Evolutionary conservation across 2,329 filamentous ascomycete genomes (phyloP).

Genomic region (Cladosporium sp.): DNA sequence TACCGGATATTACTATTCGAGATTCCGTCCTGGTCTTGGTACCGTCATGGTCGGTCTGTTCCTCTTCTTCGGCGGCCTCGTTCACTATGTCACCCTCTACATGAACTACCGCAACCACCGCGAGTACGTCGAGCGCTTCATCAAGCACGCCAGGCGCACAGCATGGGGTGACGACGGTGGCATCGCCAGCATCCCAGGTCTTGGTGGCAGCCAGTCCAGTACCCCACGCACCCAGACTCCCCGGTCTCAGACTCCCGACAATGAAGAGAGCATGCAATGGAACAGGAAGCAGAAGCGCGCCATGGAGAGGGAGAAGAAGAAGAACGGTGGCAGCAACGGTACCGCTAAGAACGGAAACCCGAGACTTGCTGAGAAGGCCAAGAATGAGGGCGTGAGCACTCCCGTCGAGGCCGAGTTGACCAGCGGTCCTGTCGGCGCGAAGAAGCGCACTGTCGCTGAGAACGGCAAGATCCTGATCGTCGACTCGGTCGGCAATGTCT

Average conservation of each 20-base stretch:
- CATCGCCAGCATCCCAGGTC: conserved; percentile 62
- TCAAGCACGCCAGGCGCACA: conserved; percentile 78
- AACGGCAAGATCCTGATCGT: conserved; percentile 95
- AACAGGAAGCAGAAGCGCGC: conserved; percentile 85
- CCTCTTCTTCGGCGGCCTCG: conserved; percentile 73
- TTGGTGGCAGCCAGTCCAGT: conserved; percentile 42
- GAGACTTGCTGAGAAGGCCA: conserved; percentile 46
- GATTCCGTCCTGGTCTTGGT: conserved; percentile 85
- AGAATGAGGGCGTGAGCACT: conserved; percentile 48
- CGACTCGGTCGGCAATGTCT: conserved; percentile 87
- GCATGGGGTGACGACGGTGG: conserved; percentile 83
- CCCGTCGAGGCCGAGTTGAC: conserved; percentile 50
- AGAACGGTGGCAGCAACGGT: conserved; percentile 51
- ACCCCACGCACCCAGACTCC: conserved; percentile 20
- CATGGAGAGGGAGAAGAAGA: conserved; percentile 80
- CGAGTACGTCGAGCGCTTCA: conserved; percentile 88
- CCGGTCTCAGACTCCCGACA: conserved; percentile 12
- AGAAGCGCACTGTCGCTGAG: conserved; percentile 84
- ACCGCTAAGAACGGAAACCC: conserved; percentile 45
- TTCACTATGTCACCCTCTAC: conserved; percentile 81
- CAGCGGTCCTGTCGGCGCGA: conserved; percentile 65
- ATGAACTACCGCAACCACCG: conserved; percentile 85
- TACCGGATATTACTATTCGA: conserved; percentile 95
- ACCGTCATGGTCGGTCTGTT: conserved; percentile 80
- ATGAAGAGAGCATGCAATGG: conserved; percentile 50